Evolutionary conservation across 139 green algal genomes (phyloP).

Genomic region (Haematococcus lacustris): DNA sequence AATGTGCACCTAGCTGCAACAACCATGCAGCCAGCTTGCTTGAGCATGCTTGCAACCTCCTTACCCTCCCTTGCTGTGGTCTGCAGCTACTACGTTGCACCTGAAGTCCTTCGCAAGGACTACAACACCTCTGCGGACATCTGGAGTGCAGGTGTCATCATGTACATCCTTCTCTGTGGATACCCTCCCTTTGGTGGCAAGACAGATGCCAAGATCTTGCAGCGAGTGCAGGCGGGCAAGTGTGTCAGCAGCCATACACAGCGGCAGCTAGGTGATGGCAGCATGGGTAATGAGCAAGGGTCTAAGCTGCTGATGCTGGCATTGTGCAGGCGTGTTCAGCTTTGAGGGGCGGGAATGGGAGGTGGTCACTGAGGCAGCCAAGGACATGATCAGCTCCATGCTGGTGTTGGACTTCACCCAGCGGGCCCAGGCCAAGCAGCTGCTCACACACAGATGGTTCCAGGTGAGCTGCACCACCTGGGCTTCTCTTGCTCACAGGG

Average conservation of each 20-base stretch:
- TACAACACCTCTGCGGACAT: slow-evolving; percentile 54
- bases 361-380: slow-evolving; percentile 56
- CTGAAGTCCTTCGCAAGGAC: slow-evolving; percentile 52
- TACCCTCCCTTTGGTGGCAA: slow-evolving; percentile 70
- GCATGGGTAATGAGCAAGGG: no score
- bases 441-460: slow-evolving; percentile 44
- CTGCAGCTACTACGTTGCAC: no score
- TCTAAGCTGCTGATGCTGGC: background rate
- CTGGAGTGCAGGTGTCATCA: slow-evolving; percentile 71
- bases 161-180: slow-evolving; percentile 76
- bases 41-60: no score
- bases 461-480: no score
- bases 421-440: slow-evolving; percentile 56
- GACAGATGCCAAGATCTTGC: slow-evolving; percentile 67
- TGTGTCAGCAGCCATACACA: background rate
- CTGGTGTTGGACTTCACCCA: slow-evolving; percentile 66
- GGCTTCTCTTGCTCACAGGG: no score
- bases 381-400: slow-evolving; percentile 72
- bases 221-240: slow-evolving; percentile 45
- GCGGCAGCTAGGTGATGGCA: no score
- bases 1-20: no score
- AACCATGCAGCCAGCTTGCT: no score
- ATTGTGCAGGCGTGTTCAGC: slow-evolving; percentile 35
- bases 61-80: no score
- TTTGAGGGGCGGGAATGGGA: slow-evolving; percentile 65